Evolutionary conservation across 2,329 filamentous ascomycete genomes (phyloP), one percentile per base, ranked within the genome.

Genomic region (Verticillium nubilum): DNA sequence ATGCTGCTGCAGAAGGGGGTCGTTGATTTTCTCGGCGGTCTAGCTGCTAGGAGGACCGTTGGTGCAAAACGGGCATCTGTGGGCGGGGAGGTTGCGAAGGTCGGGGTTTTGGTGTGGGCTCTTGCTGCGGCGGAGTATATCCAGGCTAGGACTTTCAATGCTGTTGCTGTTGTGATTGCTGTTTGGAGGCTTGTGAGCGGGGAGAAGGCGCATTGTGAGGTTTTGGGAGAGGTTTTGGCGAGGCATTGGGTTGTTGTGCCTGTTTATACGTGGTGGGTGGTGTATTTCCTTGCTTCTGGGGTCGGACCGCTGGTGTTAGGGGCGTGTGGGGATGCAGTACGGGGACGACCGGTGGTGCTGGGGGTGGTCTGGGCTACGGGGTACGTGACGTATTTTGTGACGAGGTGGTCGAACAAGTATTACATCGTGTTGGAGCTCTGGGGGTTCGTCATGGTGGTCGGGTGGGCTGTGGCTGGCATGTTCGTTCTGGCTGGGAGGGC

Each of bases 351-450:
- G 1, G 62, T 52, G 28, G n/a, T 62, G 55, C 25, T 59, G 25
- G 10, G 59, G 28, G 35, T 67, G 37, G 35, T 65, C 58, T 63
- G 53, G 9, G 58, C 33, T 1, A 69, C 67, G 56, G 65, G 54
- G 33, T 62, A 67, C 19, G 26, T 76, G 17, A 57, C 56, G 27
- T 57, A 57, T 35, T 6, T 57, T 17, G 37, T 57, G 27, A 65
- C 75, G 15, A 63, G 64, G 42, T 71, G 72, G 58, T 72, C 74
- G 29, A 73, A 74, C 50, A 68, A 65, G 37, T 72, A 77, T 57
- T 77, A 73, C 60, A 67, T 78, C 5, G 67, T 70, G 52, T 63
- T 76, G 23, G 71, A 78, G 69, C 65, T 74, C 62, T 71, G 70
- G 60, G 74, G 72, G 5, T 60, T 76, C 61, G 66, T 70, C 59